These are phyloP conservation scores for Rubroboletus pulcherrimus DNA, from an alignment of 768 basidiomycete genomes.

Conservation along the genomic window DNA sequence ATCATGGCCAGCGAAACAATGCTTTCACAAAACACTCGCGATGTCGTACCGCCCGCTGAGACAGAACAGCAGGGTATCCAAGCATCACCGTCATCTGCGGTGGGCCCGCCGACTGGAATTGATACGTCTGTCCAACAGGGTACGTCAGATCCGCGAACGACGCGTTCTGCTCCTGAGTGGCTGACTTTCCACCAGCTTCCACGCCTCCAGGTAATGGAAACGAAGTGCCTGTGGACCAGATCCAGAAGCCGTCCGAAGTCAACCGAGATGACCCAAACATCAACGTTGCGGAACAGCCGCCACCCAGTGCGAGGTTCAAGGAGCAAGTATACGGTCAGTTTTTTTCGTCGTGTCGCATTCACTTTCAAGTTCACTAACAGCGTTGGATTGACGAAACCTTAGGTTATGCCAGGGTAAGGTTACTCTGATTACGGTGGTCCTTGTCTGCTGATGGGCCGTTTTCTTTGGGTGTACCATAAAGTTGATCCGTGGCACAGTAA, in stretches of 20 bases:
- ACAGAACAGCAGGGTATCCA: conserved; percentile 2
- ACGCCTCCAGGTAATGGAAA: conserved; percentile 35
- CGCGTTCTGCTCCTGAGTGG: not conserved
- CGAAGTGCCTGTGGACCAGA: conserved; percentile 30
- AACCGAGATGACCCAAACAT: conserved; percentile 22
- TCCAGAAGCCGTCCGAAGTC: conserved; percentile 25
- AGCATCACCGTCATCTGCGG: conserved; percentile 22
- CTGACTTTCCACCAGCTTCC: conserved; percentile 26
- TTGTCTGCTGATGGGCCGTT: not conserved
- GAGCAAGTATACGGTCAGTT: conserved; percentile 53
- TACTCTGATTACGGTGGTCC: not conserved
- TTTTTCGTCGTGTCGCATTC: not conserved
- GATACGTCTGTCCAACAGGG: conserved; percentile 38
- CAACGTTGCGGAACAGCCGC: conserved; percentile 24
- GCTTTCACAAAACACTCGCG: not conserved
- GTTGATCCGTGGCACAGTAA: conserved; percentile 31
- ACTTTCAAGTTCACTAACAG: not conserved
- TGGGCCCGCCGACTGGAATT: conserved; percentile 24
- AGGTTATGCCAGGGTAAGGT: conserved; percentile 31
- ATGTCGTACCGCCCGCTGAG: not conserved
- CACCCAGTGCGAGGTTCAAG: conserved; percentile 47
- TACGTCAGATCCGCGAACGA: conserved; percentile 15
- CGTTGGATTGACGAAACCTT: not conserved
- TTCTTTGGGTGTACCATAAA: not conserved
- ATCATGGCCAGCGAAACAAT: conserved; percentile 5